Evolutionary conservation across 495 filamentous ascomycete genomes (phyloP).

Genomic region (Achaetomiella virescens): DNA sequence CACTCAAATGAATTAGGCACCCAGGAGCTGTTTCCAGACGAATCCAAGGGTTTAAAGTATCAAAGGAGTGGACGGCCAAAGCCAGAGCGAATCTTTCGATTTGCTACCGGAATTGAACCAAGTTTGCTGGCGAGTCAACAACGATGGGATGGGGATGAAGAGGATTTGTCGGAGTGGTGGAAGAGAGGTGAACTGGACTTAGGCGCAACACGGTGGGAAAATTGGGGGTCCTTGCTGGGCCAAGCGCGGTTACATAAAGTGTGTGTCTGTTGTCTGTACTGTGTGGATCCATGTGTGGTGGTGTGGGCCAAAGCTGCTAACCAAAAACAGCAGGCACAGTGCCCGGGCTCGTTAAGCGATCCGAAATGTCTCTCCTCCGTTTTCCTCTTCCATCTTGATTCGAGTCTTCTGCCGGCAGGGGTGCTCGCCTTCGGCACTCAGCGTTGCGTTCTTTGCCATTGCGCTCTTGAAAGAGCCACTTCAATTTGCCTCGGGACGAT

Average conservation of each 20-base stretch:
- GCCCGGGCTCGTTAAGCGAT: neutral
- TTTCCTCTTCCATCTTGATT: neutral
- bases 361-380: neutral
- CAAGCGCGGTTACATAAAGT: neutral
- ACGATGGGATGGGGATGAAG: constrained; percentile 15
- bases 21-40: constrained; percentile 22
- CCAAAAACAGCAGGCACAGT: neutral
- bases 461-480: no score
- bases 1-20: constrained; percentile 17
- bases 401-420: no score
- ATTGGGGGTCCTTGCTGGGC: neutral
- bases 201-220: constrained; percentile 11
- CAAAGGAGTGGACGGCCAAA: constrained; percentile 51
- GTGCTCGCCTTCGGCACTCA: no score
- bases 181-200: constrained; percentile 7
- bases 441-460: no score
- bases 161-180: constrained; percentile 17
- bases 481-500: no score
- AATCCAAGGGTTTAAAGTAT: constrained; percentile 22
- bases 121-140: constrained; percentile 22
- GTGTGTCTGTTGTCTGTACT: neutral
- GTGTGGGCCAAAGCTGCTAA: neutral
- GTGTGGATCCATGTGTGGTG: neutral
- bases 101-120: constrained; percentile 45
- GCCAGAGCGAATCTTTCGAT: constrained; percentile 45